Conservation (phyloP, 108 stramenopile genomes). For the Skeletonema marinoi region DNA sequence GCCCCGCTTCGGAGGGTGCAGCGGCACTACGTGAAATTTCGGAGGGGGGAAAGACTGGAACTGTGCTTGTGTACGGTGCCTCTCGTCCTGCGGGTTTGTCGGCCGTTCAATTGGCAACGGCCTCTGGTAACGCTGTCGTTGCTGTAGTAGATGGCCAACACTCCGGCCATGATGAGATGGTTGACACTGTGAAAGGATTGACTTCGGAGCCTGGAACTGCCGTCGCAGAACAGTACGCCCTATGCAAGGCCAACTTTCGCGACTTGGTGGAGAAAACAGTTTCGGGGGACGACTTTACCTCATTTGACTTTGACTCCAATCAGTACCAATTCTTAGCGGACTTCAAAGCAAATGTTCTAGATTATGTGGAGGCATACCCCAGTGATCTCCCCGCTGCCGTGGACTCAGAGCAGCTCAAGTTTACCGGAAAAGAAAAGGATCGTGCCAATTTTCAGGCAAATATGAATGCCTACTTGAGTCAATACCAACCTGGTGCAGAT, state of each 20-base stretch:
- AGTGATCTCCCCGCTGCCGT: slow-evolving; percentile 80
- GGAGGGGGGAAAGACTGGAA: slow-evolving; percentile 50
- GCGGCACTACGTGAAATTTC: slow-evolving; percentile 61
- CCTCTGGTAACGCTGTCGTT: slow-evolving; percentile 70
- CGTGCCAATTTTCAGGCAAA: slow-evolving; percentile 72
- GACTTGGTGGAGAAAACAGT: slow-evolving; percentile 67
- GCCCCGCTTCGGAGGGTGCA: slow-evolving; percentile 81
- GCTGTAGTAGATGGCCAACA: slow-evolving; percentile 83
- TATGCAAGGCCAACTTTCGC: slow-evolving; percentile 77
- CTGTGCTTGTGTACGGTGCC: slow-evolving; percentile 83
- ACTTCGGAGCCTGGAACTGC: slow-evolving; percentile 80
- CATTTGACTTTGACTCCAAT: slow-evolving; percentile 41
- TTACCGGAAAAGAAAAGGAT: slow-evolving; percentile 84
- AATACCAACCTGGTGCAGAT: slow-evolving; percentile 74
- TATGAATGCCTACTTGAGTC: slow-evolving; percentile 77
- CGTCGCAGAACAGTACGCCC: slow-evolving; percentile 77
- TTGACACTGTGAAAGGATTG: slow-evolving; percentile 76
- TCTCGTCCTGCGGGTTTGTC: slow-evolving; percentile 69
- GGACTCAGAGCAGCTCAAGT: slow-evolving; percentile 59
- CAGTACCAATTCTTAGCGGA: slow-evolving; percentile 58
- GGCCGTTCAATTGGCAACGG: slow-evolving; percentile 66
- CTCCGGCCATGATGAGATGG: slow-evolving; percentile 74
- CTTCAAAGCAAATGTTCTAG: slow-evolving; percentile 74
- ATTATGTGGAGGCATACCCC: slow-evolving; percentile 69
- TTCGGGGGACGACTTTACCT: slow-evolving; percentile 58